Base-by-base conservation (phyloP, 164 flowering plant species). In the Malania oleifera region DNA sequence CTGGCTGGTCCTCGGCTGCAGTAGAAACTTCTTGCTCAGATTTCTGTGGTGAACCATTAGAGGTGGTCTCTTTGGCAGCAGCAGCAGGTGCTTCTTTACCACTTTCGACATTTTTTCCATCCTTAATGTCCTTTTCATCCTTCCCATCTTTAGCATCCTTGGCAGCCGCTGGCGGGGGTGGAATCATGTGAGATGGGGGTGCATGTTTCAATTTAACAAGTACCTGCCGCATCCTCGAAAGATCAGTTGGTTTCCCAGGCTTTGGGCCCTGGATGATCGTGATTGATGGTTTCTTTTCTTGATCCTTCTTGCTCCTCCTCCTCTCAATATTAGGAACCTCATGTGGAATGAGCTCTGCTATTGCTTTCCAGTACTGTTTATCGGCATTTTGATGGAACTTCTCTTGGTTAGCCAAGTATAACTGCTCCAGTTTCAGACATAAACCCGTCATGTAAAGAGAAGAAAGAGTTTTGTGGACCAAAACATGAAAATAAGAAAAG, bases 191-290 rank as follows among this genome's bases (percentile, higher is more conserved):
- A 60, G 93, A 85, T 53, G 97, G 95, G 10, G 95, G 91, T 27
- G 75, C 74, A 67, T 88, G 96, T 80, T 91, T 91, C 69, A 91
- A 81, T 78, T 86, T 91, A 72, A 88, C 23, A 22, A 88, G 79
- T 23, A 91, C 73, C 5, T 91, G 98, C 47, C 91, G 80, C 91
- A 91, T 71, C 65, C 98, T 81, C 35, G 90, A 78, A 46, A 88
- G 89, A 68, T 91, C 96, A 27, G 95, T 92, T 19, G 93, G 96
- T 66, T 87, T 91, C n/a, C 96, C 92, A 13, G 98, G 96, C 69
- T 88, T 86, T 19, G 98, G 98, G 19, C 92, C 95, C 62, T 87
- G 95, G 24, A 89, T 51, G 34, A 93, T 82, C 11, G 82, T 78
- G 60, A 93, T 71, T 1, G 89, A 80, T 28, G 96, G 89, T 63